phyloP scores from a whole-genome alignment of 2,329 filamentous ascomycete species.

The Aureobasidium sp. region DNA sequence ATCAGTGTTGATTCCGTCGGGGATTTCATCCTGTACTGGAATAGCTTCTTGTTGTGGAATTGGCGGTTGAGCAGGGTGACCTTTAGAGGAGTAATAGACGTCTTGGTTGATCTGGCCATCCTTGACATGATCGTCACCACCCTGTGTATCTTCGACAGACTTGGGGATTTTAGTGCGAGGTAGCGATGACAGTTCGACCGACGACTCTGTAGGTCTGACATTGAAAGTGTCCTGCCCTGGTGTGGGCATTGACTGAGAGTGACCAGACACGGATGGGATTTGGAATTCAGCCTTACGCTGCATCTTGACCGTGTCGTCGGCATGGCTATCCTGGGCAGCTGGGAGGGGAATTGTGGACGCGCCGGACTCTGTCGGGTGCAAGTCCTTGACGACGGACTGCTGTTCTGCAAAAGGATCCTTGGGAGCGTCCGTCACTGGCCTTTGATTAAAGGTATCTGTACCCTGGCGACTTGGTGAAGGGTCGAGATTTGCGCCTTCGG shows the following conservation, averaged over 20 bases:
- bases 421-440: slow-evolving; percentile 29
- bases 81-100: slow-evolving; percentile 39
- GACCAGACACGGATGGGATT: slow-evolving; percentile 46
- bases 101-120: slow-evolving; percentile 47
- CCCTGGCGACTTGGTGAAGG: slow-evolving; percentile 21
- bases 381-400: slow-evolving; percentile 23
- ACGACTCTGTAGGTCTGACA: slow-evolving; percentile 40
- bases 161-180: slow-evolving; percentile 52
- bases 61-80: neutral
- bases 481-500: slow-evolving; percentile 28
- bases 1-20: slow-evolving; percentile 53
- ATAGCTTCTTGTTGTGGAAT: slow-evolving; percentile 27
- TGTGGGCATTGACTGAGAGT: slow-evolving; percentile 31
- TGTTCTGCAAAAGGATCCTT: slow-evolving; percentile 31
- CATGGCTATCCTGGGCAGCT: slow-evolving; percentile 5
- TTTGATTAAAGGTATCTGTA: slow-evolving; percentile 30
- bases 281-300: slow-evolving; percentile 42
- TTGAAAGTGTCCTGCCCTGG: slow-evolving; percentile 52
- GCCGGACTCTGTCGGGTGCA: slow-evolving; percentile 33
- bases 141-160: slow-evolving; percentile 41
- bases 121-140: slow-evolving; percentile 34
- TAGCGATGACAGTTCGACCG: slow-evolving; percentile 45
- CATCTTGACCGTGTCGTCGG: slow-evolving; percentile 39
- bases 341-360: slow-evolving; percentile 36
- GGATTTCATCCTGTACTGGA: slow-evolving; percentile 37